phyloP scores from a whole-genome alignment of 2,329 filamentous ascomycete species.

The Drechslerella coelobrocha region DNA sequence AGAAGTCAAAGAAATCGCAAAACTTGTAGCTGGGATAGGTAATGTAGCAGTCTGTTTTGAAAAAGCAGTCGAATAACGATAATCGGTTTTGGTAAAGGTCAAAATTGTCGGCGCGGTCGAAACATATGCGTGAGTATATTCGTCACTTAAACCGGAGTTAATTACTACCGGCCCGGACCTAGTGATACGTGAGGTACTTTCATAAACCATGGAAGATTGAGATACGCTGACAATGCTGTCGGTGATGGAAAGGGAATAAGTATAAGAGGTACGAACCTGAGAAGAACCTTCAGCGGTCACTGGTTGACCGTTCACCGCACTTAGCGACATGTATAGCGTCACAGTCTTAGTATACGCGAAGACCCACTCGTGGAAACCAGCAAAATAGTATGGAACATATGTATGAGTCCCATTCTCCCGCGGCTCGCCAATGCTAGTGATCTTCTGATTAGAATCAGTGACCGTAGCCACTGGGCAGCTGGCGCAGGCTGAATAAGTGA shows the following conservation, averaged over 20 bases:
- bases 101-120: constrained; percentile 44
- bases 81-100: constrained; percentile 40
- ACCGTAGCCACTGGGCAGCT: constrained; percentile 30
- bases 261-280: constrained; percentile 42
- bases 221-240: constrained; percentile 41
- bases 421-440: constrained; percentile 32
- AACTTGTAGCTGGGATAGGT: constrained; percentile 30
- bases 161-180: constrained; percentile 46
- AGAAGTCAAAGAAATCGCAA: constrained; percentile 34
- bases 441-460: constrained; percentile 27
- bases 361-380: constrained; percentile 39
- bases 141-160: constrained; percentile 49
- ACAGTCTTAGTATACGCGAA: constrained; percentile 43
- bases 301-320: constrained; percentile 28
- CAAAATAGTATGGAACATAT: constrained; percentile 43
- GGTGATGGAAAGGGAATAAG: constrained; percentile 40
- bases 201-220: constrained; percentile 40
- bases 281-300: constrained; percentile 11
- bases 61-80: constrained; percentile 40
- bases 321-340: constrained; percentile 42
- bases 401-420: constrained; percentile 37
- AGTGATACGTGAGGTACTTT: constrained; percentile 44
- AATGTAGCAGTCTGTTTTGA: constrained; percentile 27
- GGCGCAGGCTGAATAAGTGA: constrained; percentile 32
- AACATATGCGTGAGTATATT: constrained; percentile 37